Evolutionary conservation across 2,329 filamentous ascomycete genomes (phyloP), one percentile per base, ranked within the genome.

Genomic region (Nigrospora sphaerica): DNA sequence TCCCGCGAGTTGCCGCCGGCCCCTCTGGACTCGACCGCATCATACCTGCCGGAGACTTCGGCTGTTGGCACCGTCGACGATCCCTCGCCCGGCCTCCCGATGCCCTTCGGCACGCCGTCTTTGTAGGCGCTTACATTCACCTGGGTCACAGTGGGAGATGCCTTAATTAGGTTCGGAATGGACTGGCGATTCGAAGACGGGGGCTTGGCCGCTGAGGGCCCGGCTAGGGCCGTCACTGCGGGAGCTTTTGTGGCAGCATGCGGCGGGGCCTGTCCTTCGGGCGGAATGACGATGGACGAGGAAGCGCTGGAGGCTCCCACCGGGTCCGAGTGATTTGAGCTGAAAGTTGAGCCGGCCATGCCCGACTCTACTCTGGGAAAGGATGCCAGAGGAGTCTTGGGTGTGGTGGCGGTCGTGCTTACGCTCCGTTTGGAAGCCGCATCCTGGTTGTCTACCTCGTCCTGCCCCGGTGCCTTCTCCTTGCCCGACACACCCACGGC

Each of bases 401-500:
- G 68, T 7, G 63, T 60, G 39, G 69, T 66, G 16, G 66, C 67
- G 16, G 62, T 61, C 12, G 64, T 61, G 48, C 62, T 64, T 1
- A 70, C 67, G 43, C 68, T 70, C 52, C 67, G 71, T 51, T 67
- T 70, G 3, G 71, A 70, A 1, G 56, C 52, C 36, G 57, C 56
- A 48, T 80, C 64, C 50, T 74, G 57, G 64, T 64, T 55, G 59
- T 72, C 63, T 56, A 56, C 59, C 28, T 50, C 44, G 16, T 47
- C 39, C 28, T 49, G 32, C 32, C 45, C 32, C 7, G 45, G 32
- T n/a, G 45, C 12, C 41, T 56, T 62, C 32, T 63, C 59, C 32
- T 66, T 68, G 51, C 79, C 84, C 38, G 75, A 78, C 13, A 75
- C 86, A 14, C 85, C 85, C n/a, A 95, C 88, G 0, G 84, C 90